Base-by-base conservation (phyloP, 768 basidiomycete species). In the Pholiota conissans region DNA sequence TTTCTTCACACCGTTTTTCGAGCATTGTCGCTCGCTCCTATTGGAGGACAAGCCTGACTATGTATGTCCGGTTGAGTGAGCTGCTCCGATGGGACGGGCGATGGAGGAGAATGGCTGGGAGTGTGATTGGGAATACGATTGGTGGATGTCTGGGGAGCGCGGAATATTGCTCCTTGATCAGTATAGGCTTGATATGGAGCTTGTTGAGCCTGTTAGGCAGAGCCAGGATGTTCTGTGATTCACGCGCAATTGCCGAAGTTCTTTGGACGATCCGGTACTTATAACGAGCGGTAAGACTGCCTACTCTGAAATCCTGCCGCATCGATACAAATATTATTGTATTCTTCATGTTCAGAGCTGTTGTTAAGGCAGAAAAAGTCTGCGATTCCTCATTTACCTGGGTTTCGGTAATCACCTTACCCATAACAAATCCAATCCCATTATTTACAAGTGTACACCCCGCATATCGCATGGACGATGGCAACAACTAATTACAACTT, bases 11-110 rank as follows among this genome's bases (percentile, higher is more conserved):
- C 95, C 95, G 66, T 97, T 96, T 83, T 78, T 98, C 66, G 95
- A 95, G 78, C 95, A 96, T 77, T 94, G 93, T 59, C 91, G 95
- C 52, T 93, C 95, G 29, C 89, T 97, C 57, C 90, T 94, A 67
- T 98, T 98, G 74, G 94, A 97, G 69, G 95, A 97, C 82, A 97
- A 97, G 78, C 95, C 95, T 32, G 94, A 98, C 76, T 97, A 98
- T 74, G 29, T 28, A 10, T 30, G 30, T 5, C 5, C n/a, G n/a
- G n/a, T n/a, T 49, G 3, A 28, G 28, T 9, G 20, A 28, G 13
- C 48, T 49, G 10, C 32, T 49, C 28, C 24, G n/a, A n/a, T n/a
- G n/a, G n/a, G 48, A 16, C 27, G 32, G n/a, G 28, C 32, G 16
- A 29, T 49, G n/a, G 28, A 29, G 18, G 32, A 32, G 48, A 14